phyloP scores from a whole-genome alignment of 495 filamentous ascomycete species.

The Xeromyces bisporus region DNA sequence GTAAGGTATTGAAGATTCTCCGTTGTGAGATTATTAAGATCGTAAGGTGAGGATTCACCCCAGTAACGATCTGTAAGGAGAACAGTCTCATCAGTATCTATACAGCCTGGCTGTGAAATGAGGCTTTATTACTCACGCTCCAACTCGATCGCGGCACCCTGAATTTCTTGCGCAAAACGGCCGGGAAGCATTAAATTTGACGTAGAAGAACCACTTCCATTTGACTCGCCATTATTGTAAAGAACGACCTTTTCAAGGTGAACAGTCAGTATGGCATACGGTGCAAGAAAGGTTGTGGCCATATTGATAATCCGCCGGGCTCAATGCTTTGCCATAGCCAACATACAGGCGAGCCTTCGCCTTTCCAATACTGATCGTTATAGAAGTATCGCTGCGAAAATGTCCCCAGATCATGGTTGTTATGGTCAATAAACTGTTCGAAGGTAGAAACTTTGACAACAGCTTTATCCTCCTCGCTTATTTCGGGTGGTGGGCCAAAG shows the following conservation, averaged over 20 bases:
- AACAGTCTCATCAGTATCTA: too few relatives aligned
- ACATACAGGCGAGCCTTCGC: constrained; percentile 36
- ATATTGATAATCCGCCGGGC: too few relatives aligned
- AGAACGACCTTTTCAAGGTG: constrained; percentile 32
- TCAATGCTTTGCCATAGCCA: too few relatives aligned
- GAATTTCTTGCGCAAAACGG: constrained; percentile 32
- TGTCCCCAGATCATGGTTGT: constrained; percentile 32
- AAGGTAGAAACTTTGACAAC: constrained; percentile 19
- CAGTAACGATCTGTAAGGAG: constrained; percentile 35
- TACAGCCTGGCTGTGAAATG: too few relatives aligned
- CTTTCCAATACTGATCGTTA: constrained; percentile 31
- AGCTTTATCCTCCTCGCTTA: not conserved
- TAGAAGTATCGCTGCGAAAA: constrained; percentile 39
- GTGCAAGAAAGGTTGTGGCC: too few relatives aligned
- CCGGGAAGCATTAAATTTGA: too few relatives aligned
- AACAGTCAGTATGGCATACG: too few relatives aligned
- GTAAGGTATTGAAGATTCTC: constrained; percentile 46
- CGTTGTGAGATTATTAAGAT: constrained; percentile 30
- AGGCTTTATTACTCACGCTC: constrained; percentile 37
- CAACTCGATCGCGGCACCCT: constrained; percentile 38
- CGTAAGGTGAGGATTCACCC: constrained; percentile 45
- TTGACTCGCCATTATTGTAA: constrained; percentile 41
- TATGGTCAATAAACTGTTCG: constrained; percentile 37
- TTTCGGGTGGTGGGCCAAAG: not conserved
- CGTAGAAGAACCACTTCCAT: constrained; percentile 34